A percentile compares a stretch with the other conserved stretches of the same genome.
phyloP scores from a whole-genome alignment of 1,284 basidiomycete species.

The Salmacisia buchloeana region DNA sequence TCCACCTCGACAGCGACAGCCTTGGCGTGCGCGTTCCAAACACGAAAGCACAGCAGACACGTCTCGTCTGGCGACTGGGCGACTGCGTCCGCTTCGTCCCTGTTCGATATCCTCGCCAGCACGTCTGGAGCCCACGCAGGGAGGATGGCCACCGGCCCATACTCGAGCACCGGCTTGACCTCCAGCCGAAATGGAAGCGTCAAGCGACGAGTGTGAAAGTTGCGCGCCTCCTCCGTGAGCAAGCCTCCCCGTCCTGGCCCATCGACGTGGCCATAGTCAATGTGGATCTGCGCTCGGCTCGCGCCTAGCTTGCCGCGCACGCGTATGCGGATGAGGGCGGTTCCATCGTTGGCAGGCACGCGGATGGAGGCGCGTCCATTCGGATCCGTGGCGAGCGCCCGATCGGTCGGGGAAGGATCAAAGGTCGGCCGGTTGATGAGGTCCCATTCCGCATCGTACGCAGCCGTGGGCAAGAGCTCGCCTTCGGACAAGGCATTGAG shows the following conservation, averaged over 20 bases:
- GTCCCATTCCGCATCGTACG: slow-evolving; percentile 83
- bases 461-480: slow-evolving; percentile 72
- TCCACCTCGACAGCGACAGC: slow-evolving; percentile 57
- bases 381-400: no score
- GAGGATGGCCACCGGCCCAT: slow-evolving; percentile 45
- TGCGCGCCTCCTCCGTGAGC: slow-evolving; percentile 48
- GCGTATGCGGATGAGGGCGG: slow-evolving; percentile 63
- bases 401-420: slow-evolving; percentile 70
- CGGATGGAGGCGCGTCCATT: no score
- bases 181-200: slow-evolving; percentile 79
- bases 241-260: slow-evolving; percentile 51
- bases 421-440: slow-evolving; percentile 74
- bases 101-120: slow-evolving; percentile 22
- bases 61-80: not conserved
- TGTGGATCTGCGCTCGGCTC: slow-evolving; percentile 67
- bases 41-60: slow-evolving; percentile 13
- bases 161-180: slow-evolving; percentile 86
- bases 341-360: slow-evolving; percentile 56
- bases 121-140: slow-evolving; percentile 27
- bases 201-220: slow-evolving; percentile 75
- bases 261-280: slow-evolving; percentile 73
- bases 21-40: not conserved
- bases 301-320: slow-evolving; percentile 86
- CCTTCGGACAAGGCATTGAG: slow-evolving; percentile 68
- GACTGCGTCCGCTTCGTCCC: not conserved